Percentiles rank a stretch among this genome's conserved stretches.
Conservation (phyloP, 495 filamentous ascomycete species). For the Trichoderma erinaceum region DNA sequence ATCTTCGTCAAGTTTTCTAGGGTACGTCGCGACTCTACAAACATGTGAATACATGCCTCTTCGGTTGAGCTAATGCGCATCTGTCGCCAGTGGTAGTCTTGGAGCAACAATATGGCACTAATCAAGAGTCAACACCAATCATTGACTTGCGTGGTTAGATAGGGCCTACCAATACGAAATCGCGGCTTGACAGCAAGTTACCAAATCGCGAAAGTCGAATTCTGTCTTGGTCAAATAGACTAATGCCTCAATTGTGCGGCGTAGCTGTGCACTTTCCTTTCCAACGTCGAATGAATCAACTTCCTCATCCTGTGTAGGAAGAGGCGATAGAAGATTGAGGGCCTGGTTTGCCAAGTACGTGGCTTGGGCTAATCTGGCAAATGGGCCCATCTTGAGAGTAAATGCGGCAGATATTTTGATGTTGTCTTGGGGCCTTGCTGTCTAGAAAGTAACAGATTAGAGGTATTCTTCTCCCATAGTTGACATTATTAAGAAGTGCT, state of each 20-base stretch:
- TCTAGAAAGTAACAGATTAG: not conserved
- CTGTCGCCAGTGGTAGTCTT: not conserved
- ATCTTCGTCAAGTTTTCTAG: not conserved
- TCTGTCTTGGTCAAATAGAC: not conserved
- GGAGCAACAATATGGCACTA: not conserved
- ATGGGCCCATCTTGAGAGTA: not conserved
- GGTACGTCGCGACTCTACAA: not conserved
- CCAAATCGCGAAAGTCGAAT: not conserved
- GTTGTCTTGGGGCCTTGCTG: not conserved
- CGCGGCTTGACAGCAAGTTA: slow-evolving; percentile 1
- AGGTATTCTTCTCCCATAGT: not conserved
- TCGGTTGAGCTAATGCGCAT: not conserved
- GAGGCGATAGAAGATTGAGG: not conserved
- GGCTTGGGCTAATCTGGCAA: not conserved
- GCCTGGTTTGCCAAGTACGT: not conserved
- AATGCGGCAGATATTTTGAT: not conserved
- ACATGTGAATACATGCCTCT: not conserved
- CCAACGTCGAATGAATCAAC: not conserved
- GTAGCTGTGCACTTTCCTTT: not conserved
- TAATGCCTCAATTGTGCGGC: not conserved
- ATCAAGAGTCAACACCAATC: not conserved
- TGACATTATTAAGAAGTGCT: not conserved
- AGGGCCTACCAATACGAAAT: not conserved
- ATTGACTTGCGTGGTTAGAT: not conserved
- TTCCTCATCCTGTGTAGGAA: not conserved